Evolutionary conservation across 2,329 filamentous ascomycete genomes (phyloP).

Genomic region (Aureobasidium sp.): DNA sequence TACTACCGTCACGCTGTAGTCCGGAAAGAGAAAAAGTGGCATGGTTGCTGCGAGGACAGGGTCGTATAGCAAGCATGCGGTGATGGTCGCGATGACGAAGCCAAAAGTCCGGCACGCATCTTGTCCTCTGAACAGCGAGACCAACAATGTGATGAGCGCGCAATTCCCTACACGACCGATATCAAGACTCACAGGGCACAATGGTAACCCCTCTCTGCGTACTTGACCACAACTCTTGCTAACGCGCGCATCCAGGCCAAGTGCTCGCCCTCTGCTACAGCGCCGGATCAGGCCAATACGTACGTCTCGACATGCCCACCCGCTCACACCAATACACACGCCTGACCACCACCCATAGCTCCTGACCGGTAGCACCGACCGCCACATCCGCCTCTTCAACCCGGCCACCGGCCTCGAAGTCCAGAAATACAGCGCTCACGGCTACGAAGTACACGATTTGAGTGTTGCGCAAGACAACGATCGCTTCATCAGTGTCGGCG

Average conservation of each 20-base stretch:
- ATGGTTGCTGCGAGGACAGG: neutral
- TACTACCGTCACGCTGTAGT: neutral
- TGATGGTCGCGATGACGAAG: neutral
- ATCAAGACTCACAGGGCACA: conserved; percentile 35
- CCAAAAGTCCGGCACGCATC: neutral
- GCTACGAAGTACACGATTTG: conserved; percentile 83
- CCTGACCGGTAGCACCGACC: conserved; percentile 79
- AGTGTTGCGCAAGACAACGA: conserved; percentile 67
- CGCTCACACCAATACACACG: neutral
- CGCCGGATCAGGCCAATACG: conserved; percentile 40
- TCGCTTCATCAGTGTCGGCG: conserved; percentile 77
- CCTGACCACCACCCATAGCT: conserved; percentile 32
- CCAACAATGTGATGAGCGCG: conserved; percentile 27
- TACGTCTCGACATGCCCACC: conserved; percentile 17
- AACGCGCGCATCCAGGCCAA: conserved; percentile 26
- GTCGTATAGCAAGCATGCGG: neutral
- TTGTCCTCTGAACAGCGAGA: neutral
- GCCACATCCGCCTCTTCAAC: conserved; percentile 80
- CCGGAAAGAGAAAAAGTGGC: neutral
- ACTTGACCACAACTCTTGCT: neutral
- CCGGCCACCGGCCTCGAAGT: conserved; percentile 55
- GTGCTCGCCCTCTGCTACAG: conserved; percentile 46
- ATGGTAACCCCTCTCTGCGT: conserved; percentile 17
- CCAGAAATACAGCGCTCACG: conserved; percentile 82
- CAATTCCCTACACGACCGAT: conserved; percentile 34